These are phyloP conservation scores for Spiromastix sp. DNA, from an alignment of 2,329 filamentous ascomycete species.

Conservation along the genomic window DNA sequence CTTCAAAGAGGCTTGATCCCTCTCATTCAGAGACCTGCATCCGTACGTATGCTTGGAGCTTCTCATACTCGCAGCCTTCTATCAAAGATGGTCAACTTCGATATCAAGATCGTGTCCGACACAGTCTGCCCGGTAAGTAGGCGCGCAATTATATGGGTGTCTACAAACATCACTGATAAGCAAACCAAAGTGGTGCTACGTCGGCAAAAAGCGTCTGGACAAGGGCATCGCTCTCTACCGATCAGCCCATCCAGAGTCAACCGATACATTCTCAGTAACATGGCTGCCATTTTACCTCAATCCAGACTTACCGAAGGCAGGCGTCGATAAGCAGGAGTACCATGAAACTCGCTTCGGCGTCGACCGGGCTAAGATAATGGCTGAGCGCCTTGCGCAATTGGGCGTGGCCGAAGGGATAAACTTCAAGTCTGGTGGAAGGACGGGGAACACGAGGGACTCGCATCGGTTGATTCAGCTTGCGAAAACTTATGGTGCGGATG, in stretches of 20 bases:
- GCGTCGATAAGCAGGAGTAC: slow-evolving; percentile 44
- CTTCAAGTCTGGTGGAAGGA: slow-evolving; percentile 61
- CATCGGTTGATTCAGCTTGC: slow-evolving; percentile 67
- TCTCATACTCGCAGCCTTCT: no score
- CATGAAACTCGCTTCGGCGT: slow-evolving; percentile 56
- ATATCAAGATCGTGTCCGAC: slow-evolving; percentile 70
- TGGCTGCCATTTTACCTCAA: slow-evolving; percentile 80
- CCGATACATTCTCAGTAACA: slow-evolving; percentile 59
- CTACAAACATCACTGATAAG: no score
- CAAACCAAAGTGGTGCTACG: slow-evolving; percentile 60
- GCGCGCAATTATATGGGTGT: no score
- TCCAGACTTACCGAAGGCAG: slow-evolving; percentile 46
- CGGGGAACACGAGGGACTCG: slow-evolving; percentile 68
- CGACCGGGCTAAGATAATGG: slow-evolving; percentile 48
- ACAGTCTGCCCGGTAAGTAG: slow-evolving; percentile 56
- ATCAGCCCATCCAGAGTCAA: slow-evolving; percentile 43
- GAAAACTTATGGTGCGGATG: slow-evolving; percentile 41
- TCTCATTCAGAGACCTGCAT: no score
- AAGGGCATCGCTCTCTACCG: slow-evolving; percentile 60
- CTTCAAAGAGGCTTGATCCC: no score
- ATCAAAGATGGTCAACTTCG: slow-evolving; percentile 57
- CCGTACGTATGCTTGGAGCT: no score
- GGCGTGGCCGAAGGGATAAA: slow-evolving; percentile 59
- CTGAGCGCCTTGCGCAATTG: slow-evolving; percentile 45
- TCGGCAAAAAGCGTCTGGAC: slow-evolving; percentile 66